Conservation (phyloP, 768 basidiomycete species). For the Cystoderma amianthinum region DNA sequence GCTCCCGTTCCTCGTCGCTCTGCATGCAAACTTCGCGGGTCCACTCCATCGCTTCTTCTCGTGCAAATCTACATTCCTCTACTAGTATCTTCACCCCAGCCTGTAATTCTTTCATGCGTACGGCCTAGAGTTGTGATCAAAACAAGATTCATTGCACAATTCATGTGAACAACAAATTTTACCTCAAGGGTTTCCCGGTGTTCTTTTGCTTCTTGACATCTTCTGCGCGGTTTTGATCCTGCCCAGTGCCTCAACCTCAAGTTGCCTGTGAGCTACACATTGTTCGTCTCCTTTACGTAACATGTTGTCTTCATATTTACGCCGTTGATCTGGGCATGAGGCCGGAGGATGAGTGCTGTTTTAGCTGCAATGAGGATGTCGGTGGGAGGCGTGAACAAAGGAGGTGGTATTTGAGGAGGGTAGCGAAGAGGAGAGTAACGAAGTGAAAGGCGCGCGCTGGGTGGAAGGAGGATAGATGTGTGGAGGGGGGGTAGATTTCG, state of each 20-base stretch:
- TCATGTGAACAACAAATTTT: too few species aligned
- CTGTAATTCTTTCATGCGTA: conserved; percentile 57
- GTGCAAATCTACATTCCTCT: conserved; percentile 65
- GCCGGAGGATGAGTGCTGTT: too few species aligned
- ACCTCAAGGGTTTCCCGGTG: conserved; percentile 59
- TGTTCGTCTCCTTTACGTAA: conserved; percentile 79
- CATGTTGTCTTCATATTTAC: conserved; percentile 86
- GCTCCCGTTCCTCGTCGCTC: conserved; percentile 78
- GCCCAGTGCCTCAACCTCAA: conserved; percentile 65
- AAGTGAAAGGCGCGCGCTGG: too few species aligned
- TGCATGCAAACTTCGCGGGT: conserved; percentile 59
- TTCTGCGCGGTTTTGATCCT: conserved; percentile 72
- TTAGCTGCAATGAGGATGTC: too few species aligned
- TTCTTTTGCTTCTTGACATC: conserved; percentile 75
- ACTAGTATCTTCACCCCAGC: conserved; percentile 72
- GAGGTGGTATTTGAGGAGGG: too few species aligned
- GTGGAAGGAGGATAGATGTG: conserved; percentile 34
- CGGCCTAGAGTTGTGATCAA: conserved; percentile 32
- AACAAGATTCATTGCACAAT: background rate
- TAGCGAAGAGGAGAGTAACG: too few species aligned
- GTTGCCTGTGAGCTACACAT: conserved; percentile 58
- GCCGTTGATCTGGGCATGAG: conserved; percentile 85
- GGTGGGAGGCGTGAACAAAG: too few species aligned
- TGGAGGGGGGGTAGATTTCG: conserved; percentile 21
- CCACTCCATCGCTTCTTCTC: conserved; percentile 80